A percentile compares a stretch with the other conserved stretches of the same genome.
Conservation (phyloP, 768 basidiomycete species). For the Lentinula sp. region DNA sequence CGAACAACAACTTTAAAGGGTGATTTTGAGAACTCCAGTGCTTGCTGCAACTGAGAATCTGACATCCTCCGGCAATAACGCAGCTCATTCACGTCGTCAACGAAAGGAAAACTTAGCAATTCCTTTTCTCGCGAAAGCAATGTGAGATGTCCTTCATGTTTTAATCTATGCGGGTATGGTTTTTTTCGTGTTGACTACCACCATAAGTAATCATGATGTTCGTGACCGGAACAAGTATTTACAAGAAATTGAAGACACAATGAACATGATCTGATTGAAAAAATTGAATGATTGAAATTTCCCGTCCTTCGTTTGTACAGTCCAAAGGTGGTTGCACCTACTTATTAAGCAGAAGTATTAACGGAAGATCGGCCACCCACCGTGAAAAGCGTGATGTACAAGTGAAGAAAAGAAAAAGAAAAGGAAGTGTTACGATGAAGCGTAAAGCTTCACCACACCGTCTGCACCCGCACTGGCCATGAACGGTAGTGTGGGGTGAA, state of each 20-base stretch:
- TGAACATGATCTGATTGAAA: background rate
- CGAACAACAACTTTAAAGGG: background rate
- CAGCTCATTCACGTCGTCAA: background rate
- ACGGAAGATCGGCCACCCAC: slow-evolving; percentile 8
- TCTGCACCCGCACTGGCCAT: slow-evolving; percentile 96
- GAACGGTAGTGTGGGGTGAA: slow-evolving; percentile 77
- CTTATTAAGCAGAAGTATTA: slow-evolving; percentile 9
- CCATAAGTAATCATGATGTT: background rate
- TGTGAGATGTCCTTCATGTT: background rate
- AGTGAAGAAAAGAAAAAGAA: slow-evolving; percentile 12
- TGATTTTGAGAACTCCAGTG: background rate
- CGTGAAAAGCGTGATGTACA: slow-evolving; percentile 6
- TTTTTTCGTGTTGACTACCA: background rate
- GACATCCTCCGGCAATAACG: background rate
- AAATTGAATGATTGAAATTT: slow-evolving; percentile 6
- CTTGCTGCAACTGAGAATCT: background rate
- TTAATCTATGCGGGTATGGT: background rate
- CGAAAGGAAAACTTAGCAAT: background rate
- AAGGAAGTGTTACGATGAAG: slow-evolving; percentile 56
- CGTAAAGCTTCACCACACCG: slow-evolving; percentile 88
- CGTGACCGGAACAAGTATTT: slow-evolving; percentile 1
- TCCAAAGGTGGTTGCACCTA: background rate
- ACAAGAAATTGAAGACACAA: background rate
- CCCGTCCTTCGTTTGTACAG: slow-evolving; percentile 6
- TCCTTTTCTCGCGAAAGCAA: background rate